Evolutionary conservation across 2,329 filamentous ascomycete genomes (phyloP).

Genomic region (Epichloe uncinata): DNA sequence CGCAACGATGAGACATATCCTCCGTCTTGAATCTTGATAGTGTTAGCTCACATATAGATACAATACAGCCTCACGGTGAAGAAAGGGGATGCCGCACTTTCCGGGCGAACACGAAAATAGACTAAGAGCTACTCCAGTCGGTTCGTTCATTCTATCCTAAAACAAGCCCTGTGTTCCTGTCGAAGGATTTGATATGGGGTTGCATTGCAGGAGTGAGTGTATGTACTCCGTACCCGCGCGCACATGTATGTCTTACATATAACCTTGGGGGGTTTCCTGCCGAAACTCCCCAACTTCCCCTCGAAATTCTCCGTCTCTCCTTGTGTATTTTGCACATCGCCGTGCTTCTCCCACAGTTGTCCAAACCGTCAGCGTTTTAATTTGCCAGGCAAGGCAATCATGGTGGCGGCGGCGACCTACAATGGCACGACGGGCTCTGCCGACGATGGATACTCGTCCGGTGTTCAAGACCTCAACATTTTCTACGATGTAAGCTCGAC

Average conservation of each 20-base stretch:
- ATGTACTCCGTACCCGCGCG: no score
- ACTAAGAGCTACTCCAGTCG: no score
- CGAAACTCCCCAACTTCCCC: neutral
- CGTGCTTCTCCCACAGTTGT: neutral
- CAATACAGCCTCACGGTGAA: no score
- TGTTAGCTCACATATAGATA: no score
- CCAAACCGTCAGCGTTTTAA: neutral
- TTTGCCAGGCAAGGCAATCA: conserved; percentile 3
- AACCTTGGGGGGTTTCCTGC: neutral
- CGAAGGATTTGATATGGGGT: no score
- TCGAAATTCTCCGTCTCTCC: neutral
- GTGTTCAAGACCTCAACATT: conserved; percentile 61
- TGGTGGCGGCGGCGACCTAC: conserved; percentile 25
- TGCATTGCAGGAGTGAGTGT: no score
- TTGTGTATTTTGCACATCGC: neutral
- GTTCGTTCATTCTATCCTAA: no score
- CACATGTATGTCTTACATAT: neutral
- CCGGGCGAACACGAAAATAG: no score
- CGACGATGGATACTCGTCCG: conserved; percentile 36
- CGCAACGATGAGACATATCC: no score
- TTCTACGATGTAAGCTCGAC: conserved; percentile 56
- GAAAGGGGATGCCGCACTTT: no score
- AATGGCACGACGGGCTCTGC: conserved; percentile 36
- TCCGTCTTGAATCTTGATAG: no score
- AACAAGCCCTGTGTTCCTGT: no score